phyloP scores from a whole-genome alignment of 1,284 basidiomycete genomes.

The Ustilago hordei region DNA sequence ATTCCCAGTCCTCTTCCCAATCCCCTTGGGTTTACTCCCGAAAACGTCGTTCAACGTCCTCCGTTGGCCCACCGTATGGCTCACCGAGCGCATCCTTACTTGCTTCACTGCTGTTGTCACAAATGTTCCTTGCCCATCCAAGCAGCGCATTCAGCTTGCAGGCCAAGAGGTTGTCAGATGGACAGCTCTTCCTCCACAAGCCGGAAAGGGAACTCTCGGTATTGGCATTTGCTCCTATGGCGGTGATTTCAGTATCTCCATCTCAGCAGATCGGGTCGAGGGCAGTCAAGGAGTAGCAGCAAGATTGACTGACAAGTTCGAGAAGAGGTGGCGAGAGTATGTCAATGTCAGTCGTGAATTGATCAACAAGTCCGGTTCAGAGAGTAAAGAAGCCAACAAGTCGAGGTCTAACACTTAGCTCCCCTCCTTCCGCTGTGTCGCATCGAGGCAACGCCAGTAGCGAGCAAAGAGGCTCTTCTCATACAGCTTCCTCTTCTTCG shows the following conservation, averaged over 20 bases:
- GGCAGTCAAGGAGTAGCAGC: constrained; percentile 55
- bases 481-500: constrained; percentile 11
- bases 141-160: constrained; percentile 51
- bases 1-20: constrained; percentile 43
- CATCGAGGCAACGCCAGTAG: not conserved
- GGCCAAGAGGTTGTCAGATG: constrained; percentile 51
- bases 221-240: constrained; percentile 67
- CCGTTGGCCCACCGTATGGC: constrained; percentile 23
- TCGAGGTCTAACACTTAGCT: constrained; percentile 5
- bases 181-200: constrained; percentile 64
- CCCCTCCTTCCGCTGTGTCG: not conserved
- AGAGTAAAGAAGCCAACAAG: constrained; percentile 10
- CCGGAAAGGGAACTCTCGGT: constrained; percentile 59
- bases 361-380: constrained; percentile 29
- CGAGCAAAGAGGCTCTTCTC: constrained; percentile 8
- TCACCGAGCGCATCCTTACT: constrained; percentile 36
- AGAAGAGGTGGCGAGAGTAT: constrained; percentile 47
- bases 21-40: constrained; percentile 41
- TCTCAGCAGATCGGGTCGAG: constrained; percentile 60
- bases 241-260: constrained; percentile 55
- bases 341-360: constrained; percentile 25
- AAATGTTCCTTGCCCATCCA: constrained; percentile 65
- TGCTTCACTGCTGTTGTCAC: constrained; percentile 62
- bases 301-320: constrained; percentile 52
- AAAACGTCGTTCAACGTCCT: constrained; percentile 23